A percentile compares a stretch with the other conserved stretches of the same genome.
These are phyloP conservation scores for Prunus mume DNA, from an alignment of 306 rosid genomes.

Conservation along the genomic window DNA sequence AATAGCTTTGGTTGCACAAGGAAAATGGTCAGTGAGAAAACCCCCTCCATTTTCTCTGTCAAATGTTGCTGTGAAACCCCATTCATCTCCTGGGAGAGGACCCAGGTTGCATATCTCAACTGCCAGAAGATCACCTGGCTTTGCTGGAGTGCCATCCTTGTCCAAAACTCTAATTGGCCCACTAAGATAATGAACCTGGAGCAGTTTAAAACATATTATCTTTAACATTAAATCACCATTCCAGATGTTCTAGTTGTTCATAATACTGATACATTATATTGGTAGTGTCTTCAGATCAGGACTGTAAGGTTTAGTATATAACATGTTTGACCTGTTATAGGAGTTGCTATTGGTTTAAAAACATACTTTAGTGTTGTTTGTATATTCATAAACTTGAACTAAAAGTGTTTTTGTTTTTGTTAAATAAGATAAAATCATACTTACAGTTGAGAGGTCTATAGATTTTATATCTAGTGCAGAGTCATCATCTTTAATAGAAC, in stretches of 20 bases:
- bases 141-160: conserved; percentile 69
- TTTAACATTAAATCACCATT: neutral
- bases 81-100: conserved; percentile 89
- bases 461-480: conserved; percentile 63
- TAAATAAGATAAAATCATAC: conserved; percentile 23
- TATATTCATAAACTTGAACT: neutral
- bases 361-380: neutral
- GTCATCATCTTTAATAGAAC: conserved; percentile 57
- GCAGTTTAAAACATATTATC: neutral
- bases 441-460: conserved; percentile 65
- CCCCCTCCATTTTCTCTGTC: conserved; percentile 97
- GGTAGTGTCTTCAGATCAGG: neutral
- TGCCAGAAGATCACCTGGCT: conserved; percentile 81
- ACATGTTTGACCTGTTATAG: neutral
- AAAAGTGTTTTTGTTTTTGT: neutral
- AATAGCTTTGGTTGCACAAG: conserved; percentile 77
- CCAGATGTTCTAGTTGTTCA: neutral
- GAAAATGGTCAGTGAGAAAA: conserved; percentile 87
- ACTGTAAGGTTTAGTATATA: neutral
- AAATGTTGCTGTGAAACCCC: conserved; percentile 89
- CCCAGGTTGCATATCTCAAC: conserved; percentile 90
- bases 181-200: conserved; percentile 76
- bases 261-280: neutral
- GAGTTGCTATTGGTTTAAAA: neutral
- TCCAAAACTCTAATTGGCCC: conserved; percentile 77